These are phyloP conservation scores for Gymnopilus dilepis DNA, from an alignment of 768 basidiomycete species.

Conservation along the genomic window DNA sequence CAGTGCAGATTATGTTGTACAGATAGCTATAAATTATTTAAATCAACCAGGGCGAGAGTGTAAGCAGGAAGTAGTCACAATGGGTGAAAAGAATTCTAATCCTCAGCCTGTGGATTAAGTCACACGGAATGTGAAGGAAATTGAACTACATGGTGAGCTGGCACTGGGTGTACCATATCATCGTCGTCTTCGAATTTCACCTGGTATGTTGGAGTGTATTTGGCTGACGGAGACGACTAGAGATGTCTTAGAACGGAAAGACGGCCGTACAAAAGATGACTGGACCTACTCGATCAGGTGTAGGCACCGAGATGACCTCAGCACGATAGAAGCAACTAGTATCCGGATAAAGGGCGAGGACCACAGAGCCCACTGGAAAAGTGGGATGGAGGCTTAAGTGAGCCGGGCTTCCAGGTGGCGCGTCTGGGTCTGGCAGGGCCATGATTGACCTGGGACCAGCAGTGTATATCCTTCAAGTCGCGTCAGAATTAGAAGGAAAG, in stretches of 20 bases:
- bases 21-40: conserved; percentile 7
- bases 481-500: neutral
- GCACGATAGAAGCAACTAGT: conserved; percentile 92
- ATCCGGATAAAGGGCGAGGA: conserved; percentile 90
- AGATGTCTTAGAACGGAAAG: neutral
- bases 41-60: neutral
- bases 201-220: conserved; percentile 66
- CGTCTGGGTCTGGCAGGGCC: conserved; percentile 77
- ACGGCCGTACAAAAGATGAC: neutral
- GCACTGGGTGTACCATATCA: conserved; percentile 77
- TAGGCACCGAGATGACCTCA: conserved; percentile 76
- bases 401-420: conserved; percentile 58
- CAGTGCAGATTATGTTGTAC: conserved; percentile 1
- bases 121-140: conserved; percentile 56
- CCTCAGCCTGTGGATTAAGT: neutral
- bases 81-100: neutral
- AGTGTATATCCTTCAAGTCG: conserved; percentile 58
- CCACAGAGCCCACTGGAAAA: conserved; percentile 72
- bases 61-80: too few species aligned
- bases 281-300: conserved; percentile 38
- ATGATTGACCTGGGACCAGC: conserved; percentile 76
- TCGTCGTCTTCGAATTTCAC: conserved; percentile 91
- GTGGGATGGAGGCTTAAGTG: conserved; percentile 75
- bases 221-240: conserved; percentile 45
- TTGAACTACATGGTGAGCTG: conserved; percentile 83